phyloP scores from a whole-genome alignment of 768 basidiomycete genomes.

The Psilocybe subaeruginosa region DNA sequence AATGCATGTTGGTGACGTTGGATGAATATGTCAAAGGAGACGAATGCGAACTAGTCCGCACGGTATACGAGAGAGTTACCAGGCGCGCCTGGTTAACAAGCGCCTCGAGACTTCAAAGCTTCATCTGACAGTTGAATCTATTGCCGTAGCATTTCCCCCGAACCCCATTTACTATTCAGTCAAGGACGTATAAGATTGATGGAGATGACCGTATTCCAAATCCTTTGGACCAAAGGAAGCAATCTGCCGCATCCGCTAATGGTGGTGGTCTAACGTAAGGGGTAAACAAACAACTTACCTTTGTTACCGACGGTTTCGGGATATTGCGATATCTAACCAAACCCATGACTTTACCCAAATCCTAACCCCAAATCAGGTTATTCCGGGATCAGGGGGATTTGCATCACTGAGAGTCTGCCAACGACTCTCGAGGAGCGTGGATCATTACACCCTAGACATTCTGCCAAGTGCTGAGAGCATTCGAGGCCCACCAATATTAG shows the following conservation, averaged over 20 bases:
- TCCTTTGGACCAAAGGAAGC: slow-evolving; percentile 13
- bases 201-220: slow-evolving; percentile 20
- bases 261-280: slow-evolving; percentile 23
- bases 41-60: slow-evolving; percentile 20
- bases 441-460: neutral
- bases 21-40: slow-evolving; percentile 18
- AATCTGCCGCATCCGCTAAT: slow-evolving; percentile 12
- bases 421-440: neutral
- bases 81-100: slow-evolving; percentile 18
- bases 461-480: neutral
- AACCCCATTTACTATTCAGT: slow-evolving; percentile 21
- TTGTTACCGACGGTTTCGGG: slow-evolving; percentile 27
- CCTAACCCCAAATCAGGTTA: slow-evolving; percentile 8
- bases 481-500: neutral
- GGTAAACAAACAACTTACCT: slow-evolving; percentile 17
- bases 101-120: slow-evolving; percentile 23
- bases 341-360: slow-evolving; percentile 19
- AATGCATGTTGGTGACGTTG: slow-evolving; percentile 22
- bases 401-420: slow-evolving; percentile 1
- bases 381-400: slow-evolving; percentile 22
- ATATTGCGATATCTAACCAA: slow-evolving; percentile 17
- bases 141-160: slow-evolving; percentile 20
- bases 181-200: slow-evolving; percentile 23
- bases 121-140: slow-evolving; percentile 24
- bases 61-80: slow-evolving; percentile 16